phyloP scores from a whole-genome alignment of 495 filamentous ascomycete genomes.

The Lasiosphaeris hirsuta region DNA sequence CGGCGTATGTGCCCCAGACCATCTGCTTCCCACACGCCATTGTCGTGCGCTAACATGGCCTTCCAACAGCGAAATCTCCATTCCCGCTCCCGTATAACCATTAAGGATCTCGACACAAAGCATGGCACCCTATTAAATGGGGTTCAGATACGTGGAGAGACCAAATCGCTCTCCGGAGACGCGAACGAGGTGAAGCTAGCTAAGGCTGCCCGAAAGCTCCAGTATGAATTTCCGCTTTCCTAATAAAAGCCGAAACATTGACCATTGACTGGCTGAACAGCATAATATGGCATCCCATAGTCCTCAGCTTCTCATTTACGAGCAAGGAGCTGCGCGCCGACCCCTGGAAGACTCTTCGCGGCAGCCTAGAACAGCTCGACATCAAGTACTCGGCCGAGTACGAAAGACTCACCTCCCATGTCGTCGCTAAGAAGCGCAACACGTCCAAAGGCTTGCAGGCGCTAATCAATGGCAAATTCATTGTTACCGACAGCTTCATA shows the following conservation, averaged over 20 bases:
- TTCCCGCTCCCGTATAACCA: conserved; percentile 58
- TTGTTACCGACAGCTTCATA: conserved; percentile 75
- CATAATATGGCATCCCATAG: conserved; percentile 76
- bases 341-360: conserved; percentile 61
- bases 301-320: conserved; percentile 79
- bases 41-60: conserved; percentile 3
- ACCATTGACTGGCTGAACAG: conserved; percentile 35
- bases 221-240: conserved; percentile 27
- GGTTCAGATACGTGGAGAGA: conserved; percentile 57
- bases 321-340: conserved; percentile 68
- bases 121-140: conserved; percentile 77
- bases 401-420: conserved; percentile 74
- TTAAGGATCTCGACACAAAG: conserved; percentile 72
- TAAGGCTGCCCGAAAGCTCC: conserved; percentile 54
- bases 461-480: conserved; percentile 76
- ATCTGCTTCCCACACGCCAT: neutral
- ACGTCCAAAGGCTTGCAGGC: conserved; percentile 81
- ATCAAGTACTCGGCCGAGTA: conserved; percentile 79
- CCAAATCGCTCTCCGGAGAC: conserved; percentile 47
- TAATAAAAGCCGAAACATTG: neutral
- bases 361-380: conserved; percentile 72
- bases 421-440: conserved; percentile 86
- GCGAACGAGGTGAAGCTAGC: conserved; percentile 68
- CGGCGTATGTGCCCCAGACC: conserved; percentile 52
- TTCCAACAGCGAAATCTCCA: conserved; percentile 52